Evolutionary conservation across 75 land plant genomes (phyloP).

Genomic region (Larix kaempferi): DNA sequence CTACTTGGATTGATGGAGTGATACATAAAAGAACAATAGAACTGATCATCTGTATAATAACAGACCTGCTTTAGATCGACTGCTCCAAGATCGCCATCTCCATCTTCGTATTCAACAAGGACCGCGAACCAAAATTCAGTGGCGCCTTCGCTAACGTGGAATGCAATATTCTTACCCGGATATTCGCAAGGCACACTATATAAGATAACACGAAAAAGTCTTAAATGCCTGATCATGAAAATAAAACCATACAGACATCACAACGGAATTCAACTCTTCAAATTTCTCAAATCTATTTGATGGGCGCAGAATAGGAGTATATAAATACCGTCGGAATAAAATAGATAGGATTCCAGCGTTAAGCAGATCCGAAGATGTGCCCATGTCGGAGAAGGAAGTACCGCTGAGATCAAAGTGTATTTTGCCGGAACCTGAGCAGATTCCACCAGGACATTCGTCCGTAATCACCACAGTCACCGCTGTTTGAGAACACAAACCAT

Average conservation of each 20-base stretch:
- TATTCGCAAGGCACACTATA: conserved; percentile 69
- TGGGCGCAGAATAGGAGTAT: not conserved
- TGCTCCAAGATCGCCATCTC: conserved; percentile 42
- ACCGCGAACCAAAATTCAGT: conserved; percentile 76
- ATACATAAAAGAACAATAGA: not conserved
- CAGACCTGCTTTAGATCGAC: conserved; percentile 21
- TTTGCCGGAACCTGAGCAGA: conserved; percentile 19
- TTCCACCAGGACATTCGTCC: conserved; percentile 42
- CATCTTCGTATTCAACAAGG: conserved; percentile 31
- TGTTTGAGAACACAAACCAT: conserved; percentile 10
- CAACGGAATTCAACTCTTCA: too few relatives aligned
- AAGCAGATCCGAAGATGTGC: not conserved
- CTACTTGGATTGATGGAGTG: not conserved
- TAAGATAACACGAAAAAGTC: not conserved
- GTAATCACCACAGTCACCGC: conserved; percentile 24
- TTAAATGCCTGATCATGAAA: not conserved
- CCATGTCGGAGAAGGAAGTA: conserved; percentile 22
- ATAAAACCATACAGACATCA: too few relatives aligned
- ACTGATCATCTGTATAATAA: not conserved
- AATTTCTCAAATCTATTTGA: too few relatives aligned
- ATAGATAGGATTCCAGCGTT: not conserved
- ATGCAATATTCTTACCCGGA: conserved; percentile 62
- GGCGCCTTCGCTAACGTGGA: conserved; percentile 79
- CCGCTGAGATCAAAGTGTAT: conserved; percentile 41
- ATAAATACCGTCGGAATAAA: not conserved